Base-by-base conservation (phyloP, 805 yeast species). In the Metschnikowia gelsemii region DNA sequence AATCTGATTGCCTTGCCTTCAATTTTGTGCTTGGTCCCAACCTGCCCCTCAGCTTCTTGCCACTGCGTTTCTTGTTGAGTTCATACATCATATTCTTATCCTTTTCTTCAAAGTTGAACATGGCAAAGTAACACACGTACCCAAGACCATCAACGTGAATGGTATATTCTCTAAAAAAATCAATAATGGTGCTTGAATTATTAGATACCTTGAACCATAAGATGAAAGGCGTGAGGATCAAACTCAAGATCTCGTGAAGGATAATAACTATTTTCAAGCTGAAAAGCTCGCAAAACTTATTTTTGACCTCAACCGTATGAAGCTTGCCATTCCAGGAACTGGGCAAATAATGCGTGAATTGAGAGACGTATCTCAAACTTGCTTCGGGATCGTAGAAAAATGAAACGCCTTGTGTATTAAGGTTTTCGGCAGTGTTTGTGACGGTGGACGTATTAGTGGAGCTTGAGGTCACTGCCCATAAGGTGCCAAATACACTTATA, bases 131-230 rank as follows among this genome's bases (percentile, higher is more conserved):
- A 58, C 98, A 91, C 27, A 93, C 96, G 56, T 90, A 84, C 0
- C 99, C 99, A 29, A 93, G 68, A 0, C 96, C 98, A 65, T 90
- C 97, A 35, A 90, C 87, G 59, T 91, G 93, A 9, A 89, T 82
- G 9, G 96, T 82, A 51, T 79, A 84, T 45, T 91, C 97, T 42
- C 98, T 68, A 61, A 91, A 87, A 57, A 93, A 93, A 57, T 93
- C 98, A 23, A 93, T 78, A 32, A 93, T 84, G 20, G 79, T 72
- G 21, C 85, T 90, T 11, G 91, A 70, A 19, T 80, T 74, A 37
- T 75, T 74, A 3, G 96, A 88, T 20, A 93, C 68, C 14, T 87
- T 79, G 57, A 84, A 80, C 85, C 96, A 89, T 14, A 93, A 66
- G n/a, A 93, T 78, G 47, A 89, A 85, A 1, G 99, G 99, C 0